Evolutionary conservation across 805 yeast genomes (phyloP), one percentile per base, ranked within the genome.

Genomic region (Tetrapisispora nanseiensis): DNA sequence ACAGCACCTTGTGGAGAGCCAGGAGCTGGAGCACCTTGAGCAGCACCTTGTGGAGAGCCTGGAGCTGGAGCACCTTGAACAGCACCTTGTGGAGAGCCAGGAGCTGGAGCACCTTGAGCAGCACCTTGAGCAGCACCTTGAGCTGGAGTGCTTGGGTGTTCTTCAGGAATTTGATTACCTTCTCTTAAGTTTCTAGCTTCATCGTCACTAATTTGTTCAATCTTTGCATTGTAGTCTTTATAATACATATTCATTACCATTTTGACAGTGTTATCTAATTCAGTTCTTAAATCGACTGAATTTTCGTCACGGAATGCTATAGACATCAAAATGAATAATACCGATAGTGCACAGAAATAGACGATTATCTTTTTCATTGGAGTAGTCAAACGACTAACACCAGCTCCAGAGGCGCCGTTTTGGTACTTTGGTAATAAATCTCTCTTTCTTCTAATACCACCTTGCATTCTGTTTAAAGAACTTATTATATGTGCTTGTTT

Each of bases 331-430:
- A 41, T 15, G 11, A 30, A 30, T 22, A 42, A 34, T 13, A 19
- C 13, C 8, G 33, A 37, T 13, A 40, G 23, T 21, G 33, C 33
- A 27, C n/a, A 26, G 23, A 65, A 38, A 48, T 74, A 74, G 1
- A 61, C 62, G 1, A 70, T 12, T 20, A 70, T 44, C 44, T 70
- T 72, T 50, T 72, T 70, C 67, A 68, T 67, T 21, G 74, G 74
- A 3, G 77, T 71, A 1, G 77, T 70, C 33, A 58, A 37, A 13
- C 42, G 29, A 12, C 35, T 33, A 15, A 26, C 30, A 10, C 46
- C 54, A 10, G 22, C 20, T 11, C 23, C 16, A 3, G 38, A 35
- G 26, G 38, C 38, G 20, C 45, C 44, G 41, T 51, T 53, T 36
- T 43, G 39, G 34, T 59, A 59, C 18, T 71, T 62, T 36, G 78